phyloP scores from a whole-genome alignment of 495 filamentous ascomycete species.

The Podospora fimiseda region DNA sequence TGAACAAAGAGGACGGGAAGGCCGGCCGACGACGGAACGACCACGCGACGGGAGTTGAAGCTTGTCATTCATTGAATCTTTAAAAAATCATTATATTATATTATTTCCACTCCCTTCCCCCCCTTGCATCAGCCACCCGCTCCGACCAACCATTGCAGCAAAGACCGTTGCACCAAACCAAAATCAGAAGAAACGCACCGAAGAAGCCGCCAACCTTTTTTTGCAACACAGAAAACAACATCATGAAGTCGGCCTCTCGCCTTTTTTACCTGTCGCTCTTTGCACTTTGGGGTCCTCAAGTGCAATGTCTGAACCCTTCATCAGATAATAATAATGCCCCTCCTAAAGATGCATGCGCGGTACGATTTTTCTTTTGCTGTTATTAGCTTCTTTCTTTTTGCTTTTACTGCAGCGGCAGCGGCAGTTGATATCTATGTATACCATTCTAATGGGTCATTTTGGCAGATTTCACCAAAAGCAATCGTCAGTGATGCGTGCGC shows the following conservation, averaged over 20 bases:
- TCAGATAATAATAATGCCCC: slow-evolving; percentile 14
- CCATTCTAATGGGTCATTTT: slow-evolving; percentile 34
- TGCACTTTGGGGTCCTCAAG: slow-evolving; percentile 55
- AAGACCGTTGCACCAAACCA: neutral
- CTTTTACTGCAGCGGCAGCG: slow-evolving; percentile 18
- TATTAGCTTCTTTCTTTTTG: slow-evolving; percentile 16
- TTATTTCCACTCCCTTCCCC: too few relatives aligned
- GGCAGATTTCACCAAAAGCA: slow-evolving; percentile 48
- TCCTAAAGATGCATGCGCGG: slow-evolving; percentile 39
- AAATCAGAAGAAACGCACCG: too few relatives aligned
- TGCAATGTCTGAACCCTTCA: slow-evolving; percentile 27
- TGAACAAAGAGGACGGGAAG: slow-evolving; percentile 1
- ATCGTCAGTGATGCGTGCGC: slow-evolving; percentile 83
- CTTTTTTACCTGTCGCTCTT: slow-evolving; percentile 74
- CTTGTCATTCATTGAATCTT: neutral
- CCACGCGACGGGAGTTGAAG: neutral
- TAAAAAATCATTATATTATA: too few relatives aligned
- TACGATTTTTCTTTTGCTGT: slow-evolving; percentile 28
- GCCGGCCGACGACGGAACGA: too few relatives aligned
- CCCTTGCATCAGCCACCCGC: too few relatives aligned
- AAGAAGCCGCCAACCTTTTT: neutral
- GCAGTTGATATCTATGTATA: slow-evolving; percentile 18
- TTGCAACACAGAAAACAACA: slow-evolving; percentile 6
- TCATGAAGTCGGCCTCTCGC: slow-evolving; percentile 61
- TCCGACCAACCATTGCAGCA: too few relatives aligned